A percentile compares a stretch with the other conserved stretches of the same genome.
phyloP scores from a whole-genome alignment of 2,329 filamentous ascomycete species.

The Aschersonia sp. region DNA sequence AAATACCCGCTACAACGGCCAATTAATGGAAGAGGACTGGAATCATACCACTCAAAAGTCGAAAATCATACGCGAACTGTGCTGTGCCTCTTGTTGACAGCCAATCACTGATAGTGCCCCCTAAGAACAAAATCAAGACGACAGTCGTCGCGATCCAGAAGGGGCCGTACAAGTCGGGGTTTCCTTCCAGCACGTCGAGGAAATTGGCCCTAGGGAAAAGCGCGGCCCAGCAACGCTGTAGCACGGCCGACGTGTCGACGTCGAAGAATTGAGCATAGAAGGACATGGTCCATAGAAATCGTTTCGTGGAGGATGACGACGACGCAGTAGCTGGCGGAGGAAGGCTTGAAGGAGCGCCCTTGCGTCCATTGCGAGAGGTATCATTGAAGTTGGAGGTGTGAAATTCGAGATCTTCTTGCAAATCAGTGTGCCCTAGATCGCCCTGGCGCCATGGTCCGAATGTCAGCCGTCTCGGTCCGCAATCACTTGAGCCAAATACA shows the following conservation, averaged over 20 bases:
- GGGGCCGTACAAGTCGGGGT: slow-evolving; percentile 90
- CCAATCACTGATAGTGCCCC: slow-evolving; percentile 89
- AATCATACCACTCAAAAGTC: slow-evolving; percentile 62
- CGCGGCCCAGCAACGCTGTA: slow-evolving; percentile 76
- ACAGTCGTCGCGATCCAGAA: slow-evolving; percentile 99
- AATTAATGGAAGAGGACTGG: neutral
- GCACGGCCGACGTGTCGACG: slow-evolving; percentile 82
- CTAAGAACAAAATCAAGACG: slow-evolving; percentile 85
- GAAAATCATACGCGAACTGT: slow-evolving; percentile 85
- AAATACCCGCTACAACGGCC: neutral
- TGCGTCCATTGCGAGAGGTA: slow-evolving; percentile 31
- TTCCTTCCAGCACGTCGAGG: slow-evolving; percentile 90
- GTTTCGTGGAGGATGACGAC: slow-evolving; percentile 46
- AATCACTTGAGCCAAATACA: no score
- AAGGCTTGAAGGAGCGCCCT: slow-evolving; percentile 34
- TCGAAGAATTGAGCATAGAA: slow-evolving; percentile 99
- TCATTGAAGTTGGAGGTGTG: slow-evolving; percentile 80
- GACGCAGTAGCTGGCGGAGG: slow-evolving; percentile 42
- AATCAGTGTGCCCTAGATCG: slow-evolving; percentile 92
- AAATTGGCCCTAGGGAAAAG: slow-evolving; percentile 88
- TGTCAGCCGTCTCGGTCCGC: neutral
- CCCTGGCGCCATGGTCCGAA: slow-evolving; percentile 43
- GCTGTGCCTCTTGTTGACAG: slow-evolving; percentile 52
- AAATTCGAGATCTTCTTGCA: slow-evolving; percentile 98
- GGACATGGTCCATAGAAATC: slow-evolving; percentile 78